Conservation (phyloP, 805 yeast species). For the Yarrowia sp. region DNA sequence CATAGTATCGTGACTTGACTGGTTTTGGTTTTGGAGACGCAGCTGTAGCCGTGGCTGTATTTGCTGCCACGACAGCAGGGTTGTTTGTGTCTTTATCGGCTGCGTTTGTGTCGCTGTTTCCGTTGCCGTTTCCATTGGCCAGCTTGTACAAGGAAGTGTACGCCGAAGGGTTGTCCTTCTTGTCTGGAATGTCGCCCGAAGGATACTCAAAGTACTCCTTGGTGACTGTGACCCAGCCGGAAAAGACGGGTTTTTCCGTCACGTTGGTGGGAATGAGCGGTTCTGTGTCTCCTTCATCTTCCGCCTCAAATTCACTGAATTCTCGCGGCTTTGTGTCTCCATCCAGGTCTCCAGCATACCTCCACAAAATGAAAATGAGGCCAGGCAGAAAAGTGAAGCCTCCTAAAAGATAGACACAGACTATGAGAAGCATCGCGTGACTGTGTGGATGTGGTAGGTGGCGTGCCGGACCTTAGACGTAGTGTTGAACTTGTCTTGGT, state of each 20-base stretch:
- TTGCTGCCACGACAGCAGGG: neutral
- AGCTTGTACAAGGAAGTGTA: constrained; percentile 59
- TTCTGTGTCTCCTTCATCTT: neutral
- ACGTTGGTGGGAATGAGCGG: constrained; percentile 20
- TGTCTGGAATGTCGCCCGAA: constrained; percentile 37
- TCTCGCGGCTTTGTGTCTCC: neutral
- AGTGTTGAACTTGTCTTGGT: neutral
- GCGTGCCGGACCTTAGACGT: neutral
- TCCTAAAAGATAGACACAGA: neutral
- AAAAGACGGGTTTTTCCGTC: constrained; percentile 27
- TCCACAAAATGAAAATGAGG: neutral
- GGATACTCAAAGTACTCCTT: constrained; percentile 63
- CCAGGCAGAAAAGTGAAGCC: constrained; percentile 3
- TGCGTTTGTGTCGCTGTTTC: constrained; percentile 1
- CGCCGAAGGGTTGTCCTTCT: constrained; percentile 50
- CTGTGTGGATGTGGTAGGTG: no score
- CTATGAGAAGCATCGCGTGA: neutral
- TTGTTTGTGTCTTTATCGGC: neutral
- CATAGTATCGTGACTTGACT: constrained; percentile 34
- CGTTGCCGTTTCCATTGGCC: constrained; percentile 37
- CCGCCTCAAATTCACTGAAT: neutral
- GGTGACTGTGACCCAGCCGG: constrained; percentile 85
- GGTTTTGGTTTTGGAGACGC: constrained; percentile 3
- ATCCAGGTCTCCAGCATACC: constrained; percentile 10
- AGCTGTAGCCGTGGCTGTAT: neutral